Conservation (phyloP, 352 stramenopile genomes). For the Elongisporangium undulatum region DNA sequence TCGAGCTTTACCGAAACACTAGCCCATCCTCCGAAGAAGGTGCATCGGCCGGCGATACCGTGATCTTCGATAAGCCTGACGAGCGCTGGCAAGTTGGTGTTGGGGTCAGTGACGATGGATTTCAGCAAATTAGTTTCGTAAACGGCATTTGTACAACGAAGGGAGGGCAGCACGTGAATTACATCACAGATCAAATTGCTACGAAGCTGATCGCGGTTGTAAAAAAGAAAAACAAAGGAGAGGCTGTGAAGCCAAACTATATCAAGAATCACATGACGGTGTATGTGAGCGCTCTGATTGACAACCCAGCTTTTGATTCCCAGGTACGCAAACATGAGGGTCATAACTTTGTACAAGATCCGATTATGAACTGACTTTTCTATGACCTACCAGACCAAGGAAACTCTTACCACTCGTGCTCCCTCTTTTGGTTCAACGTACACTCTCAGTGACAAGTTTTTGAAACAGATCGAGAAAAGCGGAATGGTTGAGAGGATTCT, state of each 20-base stretch:
- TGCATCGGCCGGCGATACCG: slow-evolving; percentile 22
- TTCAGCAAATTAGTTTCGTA: slow-evolving; percentile 97
- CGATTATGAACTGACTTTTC: not conserved
- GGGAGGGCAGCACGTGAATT: slow-evolving; percentile 95
- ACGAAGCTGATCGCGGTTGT: slow-evolving; percentile 87
- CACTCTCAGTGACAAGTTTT: slow-evolving; percentile 82
- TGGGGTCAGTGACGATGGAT: slow-evolving; percentile 89
- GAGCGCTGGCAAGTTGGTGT: slow-evolving; percentile 94
- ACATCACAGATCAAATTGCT: slow-evolving; percentile 89
- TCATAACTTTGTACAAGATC: not conserved
- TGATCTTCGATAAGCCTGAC: slow-evolving; percentile 93
- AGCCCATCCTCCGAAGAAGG: too few species aligned
- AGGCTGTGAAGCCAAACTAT: slow-evolving; percentile 92
- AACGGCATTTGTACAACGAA: slow-evolving; percentile 97
- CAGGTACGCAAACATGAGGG: slow-evolving; percentile 44
- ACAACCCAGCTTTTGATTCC: slow-evolving; percentile 98
- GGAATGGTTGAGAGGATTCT: slow-evolving; percentile 89
- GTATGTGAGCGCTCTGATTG: slow-evolving; percentile 96
- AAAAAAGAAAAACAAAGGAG: slow-evolving; percentile 94
- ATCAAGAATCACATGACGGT: slow-evolving; percentile 95
- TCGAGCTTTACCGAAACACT: slow-evolving; percentile 75
- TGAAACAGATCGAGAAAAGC: slow-evolving; percentile 87
- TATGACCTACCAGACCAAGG: slow-evolving; percentile 86
- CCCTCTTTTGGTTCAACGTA: slow-evolving; percentile 85
- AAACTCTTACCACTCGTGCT: slow-evolving; percentile 91